phyloP scores from a whole-genome alignment of 73 alveolate genomes.

The Stentor roeselii region DNA sequence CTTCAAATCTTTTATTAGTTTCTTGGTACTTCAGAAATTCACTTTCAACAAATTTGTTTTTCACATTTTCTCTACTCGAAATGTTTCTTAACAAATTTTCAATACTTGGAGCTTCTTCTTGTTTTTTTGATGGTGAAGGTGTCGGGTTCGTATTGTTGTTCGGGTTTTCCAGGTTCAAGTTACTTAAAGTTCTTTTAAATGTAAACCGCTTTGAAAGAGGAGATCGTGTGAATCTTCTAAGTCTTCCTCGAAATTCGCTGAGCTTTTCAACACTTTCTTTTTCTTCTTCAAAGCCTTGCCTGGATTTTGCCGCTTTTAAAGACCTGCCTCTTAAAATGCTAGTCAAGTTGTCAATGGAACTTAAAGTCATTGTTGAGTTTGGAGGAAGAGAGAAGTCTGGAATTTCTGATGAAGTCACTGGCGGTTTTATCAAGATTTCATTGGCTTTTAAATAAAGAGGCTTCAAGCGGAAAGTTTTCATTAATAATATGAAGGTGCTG shows the following conservation, averaged over 20 bases:
- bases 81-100: not conserved
- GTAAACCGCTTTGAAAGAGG: not conserved
- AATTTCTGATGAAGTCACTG: not conserved
- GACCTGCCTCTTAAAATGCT: not conserved
- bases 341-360: not conserved
- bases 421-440: not conserved
- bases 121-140: not conserved
- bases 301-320: not conserved
- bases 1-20: not conserved
- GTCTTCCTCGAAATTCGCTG: not conserved
- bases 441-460: not conserved
- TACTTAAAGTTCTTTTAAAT: not conserved
- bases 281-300: not conserved
- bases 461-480: not conserved
- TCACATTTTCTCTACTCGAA: not conserved
- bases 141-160: not conserved
- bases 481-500: too few relatives aligned
- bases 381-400: not conserved
- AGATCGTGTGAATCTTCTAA: not conserved
- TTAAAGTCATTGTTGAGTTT: not conserved
- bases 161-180: too few relatives aligned
- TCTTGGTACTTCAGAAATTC: not conserved
- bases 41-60: not conserved
- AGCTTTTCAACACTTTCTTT: not conserved
- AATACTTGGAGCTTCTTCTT: not conserved